Evolutionary conservation across 805 yeast species (phyloP), one percentile per base, ranked within the genome.

Genomic region (Ogataea pini): DNA sequence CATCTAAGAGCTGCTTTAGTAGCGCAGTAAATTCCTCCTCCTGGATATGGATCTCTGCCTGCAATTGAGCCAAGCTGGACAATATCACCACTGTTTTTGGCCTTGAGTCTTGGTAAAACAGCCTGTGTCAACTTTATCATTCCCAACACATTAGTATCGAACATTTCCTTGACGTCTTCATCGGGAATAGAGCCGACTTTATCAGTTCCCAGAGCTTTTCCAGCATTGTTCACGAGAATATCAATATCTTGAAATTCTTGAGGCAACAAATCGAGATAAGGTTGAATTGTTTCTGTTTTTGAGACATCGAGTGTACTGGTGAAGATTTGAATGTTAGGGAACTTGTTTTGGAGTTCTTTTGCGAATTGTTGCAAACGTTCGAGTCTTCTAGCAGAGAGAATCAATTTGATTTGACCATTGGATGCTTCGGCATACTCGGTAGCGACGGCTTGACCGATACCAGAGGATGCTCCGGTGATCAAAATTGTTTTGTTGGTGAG

Each of bases 371-470:
- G 69, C 43, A 88, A 68, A 51, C 80, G 80, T 6, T 83, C 88
- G 32, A 75, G 55, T 70, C 96, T 82, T 69, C 96, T 81, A 3
- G 96, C 96, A 3, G 90, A 77, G 19, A 89, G 73, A 52, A 89
- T 74, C 58, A 89, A 75, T 60, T 85, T 83, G 57, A 86, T 64
- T 10, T 83, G 65, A 27, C 96, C 96, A 41, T 79, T 72, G 18
- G 92, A 75, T 13, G 89, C 88, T 18, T 64, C 65, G 13, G 79
- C 78, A 50, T 72, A 63, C 54, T 73, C 77, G 46, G 60, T 63
- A 20, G 78, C 79, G 18, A 76, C 73, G 31, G 77, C 76, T 27
- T 68, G 72, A 2, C 80, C 80, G 48, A 76, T 76, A 20, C 80
- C 79, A 2, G 77, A 68, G 24, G 77, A 71, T 6, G 79, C 79